A percentile compares a stretch with the other conserved stretches of the same genome.
These are phyloP conservation scores for Eimeria falciformis DNA, from an alignment of 169 alveolate genomes.

Conservation along the genomic window DNA sequence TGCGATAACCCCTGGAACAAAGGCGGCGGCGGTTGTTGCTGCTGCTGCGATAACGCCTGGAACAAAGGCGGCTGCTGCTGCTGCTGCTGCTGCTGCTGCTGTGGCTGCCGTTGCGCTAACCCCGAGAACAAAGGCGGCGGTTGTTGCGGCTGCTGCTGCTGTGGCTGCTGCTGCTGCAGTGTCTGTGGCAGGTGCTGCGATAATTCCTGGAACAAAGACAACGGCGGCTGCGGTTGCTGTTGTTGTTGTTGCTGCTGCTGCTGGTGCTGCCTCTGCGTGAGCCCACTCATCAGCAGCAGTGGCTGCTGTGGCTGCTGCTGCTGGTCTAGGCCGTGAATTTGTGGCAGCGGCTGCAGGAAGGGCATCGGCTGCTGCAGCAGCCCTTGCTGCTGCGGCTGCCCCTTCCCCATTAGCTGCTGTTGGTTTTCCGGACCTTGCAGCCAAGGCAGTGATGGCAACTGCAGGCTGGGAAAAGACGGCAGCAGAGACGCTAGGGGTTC, in stretches of 20 bases:
- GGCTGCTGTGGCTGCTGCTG: slow-evolving; percentile 71
- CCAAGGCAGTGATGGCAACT: not conserved
- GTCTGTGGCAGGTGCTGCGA: not conserved
- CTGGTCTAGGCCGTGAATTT: not conserved
- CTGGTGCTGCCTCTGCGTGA: not conserved
- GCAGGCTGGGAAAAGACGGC: not conserved
- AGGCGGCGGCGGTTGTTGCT: not conserved
- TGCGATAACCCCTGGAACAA: not conserved
- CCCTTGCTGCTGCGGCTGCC: not conserved
- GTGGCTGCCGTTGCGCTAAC: not conserved
- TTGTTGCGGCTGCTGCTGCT: not conserved
- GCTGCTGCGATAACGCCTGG: too few species aligned
- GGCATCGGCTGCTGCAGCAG: not conserved
- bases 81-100: slow-evolving; percentile 14
- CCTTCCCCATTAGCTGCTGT: not conserved
- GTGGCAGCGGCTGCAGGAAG: not conserved
- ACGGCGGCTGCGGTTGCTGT: not conserved
- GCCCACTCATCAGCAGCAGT: slow-evolving; percentile 9
- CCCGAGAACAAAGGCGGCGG: not conserved
- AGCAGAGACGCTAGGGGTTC: not conserved
- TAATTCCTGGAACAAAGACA: not conserved
- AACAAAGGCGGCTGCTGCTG: too few species aligned
- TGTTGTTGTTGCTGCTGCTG: too few species aligned
- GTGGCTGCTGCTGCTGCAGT: not conserved
- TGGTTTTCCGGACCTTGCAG: not conserved